These are phyloP conservation scores for Pistacia atlantica DNA, from an alignment of 345 rosid species.

Conservation along the genomic window DNA sequence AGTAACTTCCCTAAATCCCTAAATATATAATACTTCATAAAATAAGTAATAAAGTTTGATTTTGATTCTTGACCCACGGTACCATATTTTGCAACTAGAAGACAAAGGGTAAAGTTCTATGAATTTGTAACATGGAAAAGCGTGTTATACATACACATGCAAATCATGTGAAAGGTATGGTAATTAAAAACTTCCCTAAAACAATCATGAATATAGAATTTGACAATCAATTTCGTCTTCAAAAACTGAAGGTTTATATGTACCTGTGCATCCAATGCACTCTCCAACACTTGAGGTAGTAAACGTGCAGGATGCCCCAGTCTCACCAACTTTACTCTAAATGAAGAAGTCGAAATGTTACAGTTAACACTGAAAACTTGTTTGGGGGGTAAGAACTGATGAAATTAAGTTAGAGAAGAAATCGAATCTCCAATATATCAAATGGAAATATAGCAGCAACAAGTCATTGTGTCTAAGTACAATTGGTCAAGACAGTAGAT, in stretches of 20 bases:
- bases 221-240: neutral
- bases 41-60: too few species aligned
- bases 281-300: constrained; percentile 88
- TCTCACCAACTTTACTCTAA: constrained; percentile 84
- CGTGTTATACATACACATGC: neutral
- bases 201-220: constrained; percentile 13
- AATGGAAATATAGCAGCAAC: neutral
- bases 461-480: neutral
- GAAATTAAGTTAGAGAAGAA: neutral
- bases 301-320: constrained; percentile 96
- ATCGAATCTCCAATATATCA: neutral
- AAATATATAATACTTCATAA: neutral
- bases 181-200: neutral
- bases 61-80: neutral
- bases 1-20: neutral
- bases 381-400: neutral
- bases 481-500: neutral
- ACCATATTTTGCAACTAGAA: constrained; percentile 13
- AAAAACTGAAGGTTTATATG: constrained; percentile 4
- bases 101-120: neutral
- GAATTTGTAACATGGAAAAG: constrained; percentile 1
- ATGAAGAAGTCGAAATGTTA: constrained; percentile 10
- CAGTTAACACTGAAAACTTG: neutral
- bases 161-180: neutral
- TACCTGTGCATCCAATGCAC: constrained; percentile 95